Percentiles rank a stretch among this genome's conserved stretches.
Conservation (phyloP, 371 early-diverging fungal species). For the Entomophthora muscae region DNA sequence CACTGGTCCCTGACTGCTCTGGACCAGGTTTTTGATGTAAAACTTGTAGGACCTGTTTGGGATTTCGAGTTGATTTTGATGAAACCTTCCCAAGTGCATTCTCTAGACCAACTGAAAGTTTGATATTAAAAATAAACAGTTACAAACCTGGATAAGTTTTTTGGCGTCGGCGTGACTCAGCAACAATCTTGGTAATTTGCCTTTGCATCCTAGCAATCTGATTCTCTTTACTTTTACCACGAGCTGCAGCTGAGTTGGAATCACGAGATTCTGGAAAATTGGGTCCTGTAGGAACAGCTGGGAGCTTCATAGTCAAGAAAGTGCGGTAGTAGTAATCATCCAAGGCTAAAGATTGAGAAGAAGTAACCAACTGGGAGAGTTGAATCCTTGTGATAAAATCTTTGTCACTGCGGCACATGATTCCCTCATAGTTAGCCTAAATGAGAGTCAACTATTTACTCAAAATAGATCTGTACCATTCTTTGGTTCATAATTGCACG, state of each 20-base stretch:
- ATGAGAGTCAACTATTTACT: no score
- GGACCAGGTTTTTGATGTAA: no score
- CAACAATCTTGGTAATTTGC: conserved; percentile 82
- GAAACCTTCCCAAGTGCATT: conserved; percentile 92
- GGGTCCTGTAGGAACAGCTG: no score
- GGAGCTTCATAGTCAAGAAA: no score
- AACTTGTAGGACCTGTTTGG: conserved; percentile 72
- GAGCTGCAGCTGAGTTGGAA: no score
- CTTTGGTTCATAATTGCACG: no score
- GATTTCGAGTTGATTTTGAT: conserved; percentile 67
- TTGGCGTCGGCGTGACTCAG: conserved; percentile 70
- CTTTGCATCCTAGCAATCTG: conserved; percentile 67
- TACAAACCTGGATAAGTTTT: conserved; percentile 34
- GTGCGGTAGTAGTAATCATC: conserved; percentile 93
- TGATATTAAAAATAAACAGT: not conserved
- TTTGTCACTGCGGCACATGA: conserved; percentile 87
- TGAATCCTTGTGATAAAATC: conserved; percentile 82
- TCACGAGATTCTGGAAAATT: no score
- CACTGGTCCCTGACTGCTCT: no score
- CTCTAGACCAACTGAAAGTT: conserved; percentile 36
- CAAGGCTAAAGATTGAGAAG: conserved; percentile 57
- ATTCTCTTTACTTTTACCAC: conserved; percentile 7
- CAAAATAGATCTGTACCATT: no score
- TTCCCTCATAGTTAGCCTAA: conserved; percentile 59
- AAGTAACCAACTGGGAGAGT: conserved; percentile 70